Conservation (phyloP, 257 asterid genomes). For the Solanum pinnatisectum region DNA sequence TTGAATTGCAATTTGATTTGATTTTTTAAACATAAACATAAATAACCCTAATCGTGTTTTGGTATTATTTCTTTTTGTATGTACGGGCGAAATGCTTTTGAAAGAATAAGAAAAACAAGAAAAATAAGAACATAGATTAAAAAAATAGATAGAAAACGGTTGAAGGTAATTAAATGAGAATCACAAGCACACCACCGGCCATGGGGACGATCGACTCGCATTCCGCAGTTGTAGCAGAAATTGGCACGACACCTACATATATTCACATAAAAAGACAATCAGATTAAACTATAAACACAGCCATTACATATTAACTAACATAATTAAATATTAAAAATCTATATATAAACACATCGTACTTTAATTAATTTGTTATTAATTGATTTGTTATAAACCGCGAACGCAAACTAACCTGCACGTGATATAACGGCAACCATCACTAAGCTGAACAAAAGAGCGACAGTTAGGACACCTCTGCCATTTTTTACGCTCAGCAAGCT, state of each 20-base stretch:
- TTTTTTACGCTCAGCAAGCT: background rate
- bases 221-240: background rate
- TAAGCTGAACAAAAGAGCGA: conserved; percentile 6
- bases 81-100: too few relatives aligned
- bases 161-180: background rate
- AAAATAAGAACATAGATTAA: background rate
- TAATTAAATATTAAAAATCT: too few relatives aligned
- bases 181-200: background rate
- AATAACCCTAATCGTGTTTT: too few relatives aligned
- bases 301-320: background rate
- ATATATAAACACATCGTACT: background rate
- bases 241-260: background rate
- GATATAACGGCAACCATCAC: background rate
- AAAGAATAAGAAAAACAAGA: too few relatives aligned
- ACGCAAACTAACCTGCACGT: background rate
- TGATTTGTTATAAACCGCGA: background rate
- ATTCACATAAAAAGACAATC: background rate
- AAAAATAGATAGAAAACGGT: background rate
- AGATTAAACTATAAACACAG: background rate
- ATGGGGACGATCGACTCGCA: background rate
- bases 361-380: too few relatives aligned
- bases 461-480: conserved; percentile 23
- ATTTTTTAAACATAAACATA: too few relatives aligned
- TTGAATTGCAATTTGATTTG: too few relatives aligned
- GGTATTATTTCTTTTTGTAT: too few relatives aligned